Percentiles rank a stretch among this genome's conserved stretches.
Evolutionary conservation across 257 asterid species (phyloP).

Genomic region (Osmanthus fragrans): DNA sequence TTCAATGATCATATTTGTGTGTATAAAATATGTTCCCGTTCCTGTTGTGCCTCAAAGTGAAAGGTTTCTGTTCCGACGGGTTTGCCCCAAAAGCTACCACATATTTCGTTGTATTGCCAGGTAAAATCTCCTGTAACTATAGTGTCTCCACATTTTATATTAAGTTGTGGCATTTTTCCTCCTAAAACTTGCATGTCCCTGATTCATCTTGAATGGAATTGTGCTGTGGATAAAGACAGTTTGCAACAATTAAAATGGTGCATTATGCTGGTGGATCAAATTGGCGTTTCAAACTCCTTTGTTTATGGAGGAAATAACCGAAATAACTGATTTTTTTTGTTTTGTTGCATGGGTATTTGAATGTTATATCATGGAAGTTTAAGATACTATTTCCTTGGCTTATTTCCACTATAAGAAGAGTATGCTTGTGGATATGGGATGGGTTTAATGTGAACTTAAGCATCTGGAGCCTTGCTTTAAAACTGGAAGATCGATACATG

Average conservation of each 20-base stretch:
- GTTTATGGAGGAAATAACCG: neutral
- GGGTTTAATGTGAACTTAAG: neutral
- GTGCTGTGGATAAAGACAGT: neutral
- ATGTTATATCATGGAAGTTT: neutral
- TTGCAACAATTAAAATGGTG: neutral
- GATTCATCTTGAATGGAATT: conserved; percentile 12
- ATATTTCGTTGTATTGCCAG: conserved; percentile 97
- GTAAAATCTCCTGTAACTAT: conserved; percentile 37
- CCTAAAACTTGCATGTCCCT: conserved; percentile 19
- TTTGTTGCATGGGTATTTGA: conserved; percentile 7
- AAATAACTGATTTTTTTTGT: neutral
- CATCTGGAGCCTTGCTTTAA: conserved; percentile 1
- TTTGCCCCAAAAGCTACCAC: conserved; percentile 83
- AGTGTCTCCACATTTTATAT: neutral
- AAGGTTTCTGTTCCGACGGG: conserved; percentile 89
- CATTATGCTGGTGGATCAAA: conserved; percentile 2
- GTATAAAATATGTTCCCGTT: conserved; percentile 90
- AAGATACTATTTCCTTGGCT: conserved; percentile 7
- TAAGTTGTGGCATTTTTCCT: conserved; percentile 4
- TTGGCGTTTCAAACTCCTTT: neutral
- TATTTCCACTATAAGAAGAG: neutral
- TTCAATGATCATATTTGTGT: conserved; percentile 93
- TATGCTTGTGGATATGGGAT: neutral
- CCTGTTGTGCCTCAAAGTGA: conserved; percentile 90
- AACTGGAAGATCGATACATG: neutral